These are phyloP conservation scores for Didymella keratinophila DNA, from an alignment of 2,329 filamentous ascomycete genomes.

Conservation along the genomic window DNA sequence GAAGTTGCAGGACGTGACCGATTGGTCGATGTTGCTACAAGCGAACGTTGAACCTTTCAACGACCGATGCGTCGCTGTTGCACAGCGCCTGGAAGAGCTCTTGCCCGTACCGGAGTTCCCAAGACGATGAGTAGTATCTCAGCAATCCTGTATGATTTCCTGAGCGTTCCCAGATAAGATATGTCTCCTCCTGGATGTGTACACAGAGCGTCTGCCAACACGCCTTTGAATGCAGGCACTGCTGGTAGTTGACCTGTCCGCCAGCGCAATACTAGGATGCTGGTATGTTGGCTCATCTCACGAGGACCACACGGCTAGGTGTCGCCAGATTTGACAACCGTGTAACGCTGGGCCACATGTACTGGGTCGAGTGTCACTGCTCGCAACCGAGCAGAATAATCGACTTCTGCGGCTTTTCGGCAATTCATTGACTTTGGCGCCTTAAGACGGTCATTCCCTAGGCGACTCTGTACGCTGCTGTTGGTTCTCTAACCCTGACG, in stretches of 20 bases:
- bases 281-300: background rate
- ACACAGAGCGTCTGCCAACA: background rate
- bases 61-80: slow-evolving; percentile 21
- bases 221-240: background rate
- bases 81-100: slow-evolving; percentile 31
- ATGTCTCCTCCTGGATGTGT: background rate
- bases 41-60: slow-evolving; percentile 27
- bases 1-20: slow-evolving; percentile 59
- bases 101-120: slow-evolving; percentile 33
- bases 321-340: background rate
- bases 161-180: background rate
- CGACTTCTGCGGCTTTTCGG: background rate
- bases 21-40: slow-evolving; percentile 47
- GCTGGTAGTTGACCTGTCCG: background rate
- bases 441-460: no score
- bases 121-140: background rate
- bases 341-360: background rate
- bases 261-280: background rate
- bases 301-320: background rate
- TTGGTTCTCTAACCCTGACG: background rate
- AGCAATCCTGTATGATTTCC: background rate
- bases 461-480: background rate
- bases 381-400: background rate
- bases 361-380: background rate
- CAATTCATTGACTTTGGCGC: background rate